Base-by-base conservation (phyloP, 306 rosid genomes). In the Prosopis cineraria region DNA sequence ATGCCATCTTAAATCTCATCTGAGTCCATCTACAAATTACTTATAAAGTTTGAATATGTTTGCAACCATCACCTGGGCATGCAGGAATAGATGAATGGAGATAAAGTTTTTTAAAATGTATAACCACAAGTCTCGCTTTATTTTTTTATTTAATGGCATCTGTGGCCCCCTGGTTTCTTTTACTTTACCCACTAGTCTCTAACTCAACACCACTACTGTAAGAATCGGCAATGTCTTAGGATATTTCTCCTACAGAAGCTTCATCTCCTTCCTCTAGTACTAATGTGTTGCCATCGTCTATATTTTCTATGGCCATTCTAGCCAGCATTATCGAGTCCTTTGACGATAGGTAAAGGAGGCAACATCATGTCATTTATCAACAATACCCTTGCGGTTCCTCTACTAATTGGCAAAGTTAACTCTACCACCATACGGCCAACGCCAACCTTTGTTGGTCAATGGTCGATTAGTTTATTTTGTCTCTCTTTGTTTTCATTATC, bases 381-480 rank as follows among this genome's bases (percentile, higher is more conserved):
- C 84, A 94, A 97, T 67, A 94, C 92, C 55, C 98, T 97, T 55
- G 98, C 98, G 19, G 94, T 92, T 76, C 98, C 98, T 79, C 83
- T 94, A 29, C 98, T 97, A 6, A 94, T 97, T 14, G 97, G 92
- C 39, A 97, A 90, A 85, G 97, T 94, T 5, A 97, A 94, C 79
- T 92, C 98, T 56, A 91, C 97, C 22, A 94, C 98, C 8, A 90
- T 94, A 29, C 87, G 90, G 37, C 97, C 98, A 63, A 1, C 86
- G 6, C 86, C 91, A 12, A 89, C 89, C 65, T 94, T 97, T 36
- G 78, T 77, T 50, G 70, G 86, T 75, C 84, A 68, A 67, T 62
- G 79, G 75, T 82, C 87, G 96, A 96, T 88, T 11, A 13, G 60
- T 25, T 71, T 73, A 60, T 6, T 34, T 69, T 45, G 44, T 34